Percentiles rank a stretch among this genome's conserved stretches.
phyloP scores from a whole-genome alignment of 208 protist genomes.

The Herpetomonas tarakana region DNA sequence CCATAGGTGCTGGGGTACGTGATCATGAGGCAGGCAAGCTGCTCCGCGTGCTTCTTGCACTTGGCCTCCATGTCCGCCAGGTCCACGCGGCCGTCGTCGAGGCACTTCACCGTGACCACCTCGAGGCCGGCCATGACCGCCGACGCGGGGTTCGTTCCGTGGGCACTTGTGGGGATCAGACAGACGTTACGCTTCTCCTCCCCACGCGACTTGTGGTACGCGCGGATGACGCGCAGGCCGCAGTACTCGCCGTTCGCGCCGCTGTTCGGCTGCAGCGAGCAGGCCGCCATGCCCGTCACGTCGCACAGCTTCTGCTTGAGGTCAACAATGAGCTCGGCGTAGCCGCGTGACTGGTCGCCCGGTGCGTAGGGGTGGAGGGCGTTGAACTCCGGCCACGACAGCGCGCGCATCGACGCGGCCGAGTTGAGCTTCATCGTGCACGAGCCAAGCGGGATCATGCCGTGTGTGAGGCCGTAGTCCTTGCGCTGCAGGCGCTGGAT shows the following conservation, averaged over 20 bases:
- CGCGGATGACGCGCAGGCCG: conserved; percentile 89
- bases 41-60: conserved; percentile 87
- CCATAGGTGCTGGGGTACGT: conserved; percentile 99
- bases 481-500: conserved; percentile 92
- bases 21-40: conserved; percentile 96
- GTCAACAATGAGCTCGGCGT: conserved; percentile 73
- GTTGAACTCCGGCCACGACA: conserved; percentile 94
- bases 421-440: conserved; percentile 99
- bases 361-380: conserved; percentile 96
- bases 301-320: conserved; percentile 87
- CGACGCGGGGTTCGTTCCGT: conserved; percentile 99
- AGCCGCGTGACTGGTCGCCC: conserved; percentile 85
- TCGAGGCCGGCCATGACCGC: conserved; percentile 92
- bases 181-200: conserved; percentile 94
- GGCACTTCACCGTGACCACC: conserved; percentile 92
- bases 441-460: conserved; percentile 98
- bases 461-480: conserved; percentile 93
- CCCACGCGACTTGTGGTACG: conserved; percentile 75
- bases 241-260: conserved; percentile 97
- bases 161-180: conserved; percentile 96
- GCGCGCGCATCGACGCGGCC: conserved; percentile 93
- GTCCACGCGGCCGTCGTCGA: conserved; percentile 91
- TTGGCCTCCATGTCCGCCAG: conserved; percentile 90
- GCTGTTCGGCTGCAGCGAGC: conserved; percentile 97
- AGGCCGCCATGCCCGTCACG: conserved; percentile 94